Base-by-base conservation (phyloP, 192 early-diverging fungal species). In the Gigaspora rosea region DNA sequence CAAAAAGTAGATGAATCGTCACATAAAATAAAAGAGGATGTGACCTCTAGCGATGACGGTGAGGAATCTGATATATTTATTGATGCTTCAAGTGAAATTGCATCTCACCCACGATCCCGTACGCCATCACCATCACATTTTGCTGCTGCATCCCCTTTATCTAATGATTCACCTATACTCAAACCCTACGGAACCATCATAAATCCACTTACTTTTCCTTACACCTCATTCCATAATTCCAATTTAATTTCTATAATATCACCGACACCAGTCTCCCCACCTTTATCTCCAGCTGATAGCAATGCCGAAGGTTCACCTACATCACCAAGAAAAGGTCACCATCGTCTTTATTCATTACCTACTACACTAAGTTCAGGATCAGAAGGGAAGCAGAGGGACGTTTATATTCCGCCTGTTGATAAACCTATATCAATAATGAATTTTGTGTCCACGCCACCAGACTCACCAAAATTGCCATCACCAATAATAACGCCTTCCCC, bases 41-140 rank as follows among this genome's bases (percentile, higher is more conserved):
- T 41, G n/a, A 66, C 33, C 41, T 73, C 71, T 22, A 73, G 36
- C n/a, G 49, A 52, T 50, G 71, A 73, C 32, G 71, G 51, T 11
- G 71, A 73, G 20, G 71, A 73, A 54, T 73, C 54, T 32, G 71
- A 73, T 52, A 36, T 71, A 13, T 73, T 57, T 59, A 54, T 73
- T 59, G 71, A 73, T 73, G 71, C 71, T 54, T 22, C 52, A 36
- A 54, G 51, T n/a, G 27, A 32, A 51, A 32, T 46, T 18, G 27
- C 71, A 36, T 57, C 33, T 46, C 32, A 54, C 15, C 50, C 71
- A 41, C 48, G 54, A 33, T 73, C 71, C 6, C 71, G 71, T 73
- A 35, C 71, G 36, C 33, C 71, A n/a, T 73, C 71, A 41, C 71
- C 71, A 9, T 72, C 71, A 18, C 49, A 52, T 10, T 73, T 33